Conservation (phyloP, 2,329 filamentous ascomycete genomes). For the Colletotrichum tamarilloi region DNA sequence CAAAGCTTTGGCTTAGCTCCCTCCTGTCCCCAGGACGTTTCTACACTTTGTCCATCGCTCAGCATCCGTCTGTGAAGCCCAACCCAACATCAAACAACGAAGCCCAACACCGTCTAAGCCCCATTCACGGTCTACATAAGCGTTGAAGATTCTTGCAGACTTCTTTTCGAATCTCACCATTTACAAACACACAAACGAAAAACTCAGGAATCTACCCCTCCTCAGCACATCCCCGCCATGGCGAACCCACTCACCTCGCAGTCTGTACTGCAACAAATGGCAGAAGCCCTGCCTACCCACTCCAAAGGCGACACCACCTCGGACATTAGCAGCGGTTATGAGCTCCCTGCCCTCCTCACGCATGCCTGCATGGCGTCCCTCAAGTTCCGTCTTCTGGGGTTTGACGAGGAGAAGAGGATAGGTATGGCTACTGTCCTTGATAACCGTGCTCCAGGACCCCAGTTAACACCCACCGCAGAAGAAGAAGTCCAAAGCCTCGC, state of each 20-base stretch:
- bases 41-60: not conserved
- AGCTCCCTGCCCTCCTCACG: conserved; percentile 84
- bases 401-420: conserved; percentile 84
- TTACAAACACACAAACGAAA: conserved; percentile 6
- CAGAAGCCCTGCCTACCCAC: conserved; percentile 68
- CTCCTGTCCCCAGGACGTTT: not conserved
- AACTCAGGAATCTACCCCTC: not conserved
- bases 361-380: conserved; percentile 86
- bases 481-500: conserved; percentile 66
- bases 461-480: conserved; percentile 53
- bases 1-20: not conserved
- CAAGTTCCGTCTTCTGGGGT: conserved; percentile 83
- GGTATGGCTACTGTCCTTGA: conserved; percentile 56
- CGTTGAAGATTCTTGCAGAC: not conserved
- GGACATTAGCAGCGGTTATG: conserved; percentile 77
- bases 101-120: conserved; percentile 1
- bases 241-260: conserved; percentile 54
- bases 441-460: too few species aligned
- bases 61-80: not conserved
- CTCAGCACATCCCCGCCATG: not conserved
- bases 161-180: not conserved
- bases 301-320: conserved; percentile 64
- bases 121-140: not conserved
- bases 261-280: conserved; percentile 66
- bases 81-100: conserved; percentile 5